Evolutionary conservation across 805 yeast genomes (phyloP).

Genomic region (Maudiozyma serrabonitensis): DNA sequence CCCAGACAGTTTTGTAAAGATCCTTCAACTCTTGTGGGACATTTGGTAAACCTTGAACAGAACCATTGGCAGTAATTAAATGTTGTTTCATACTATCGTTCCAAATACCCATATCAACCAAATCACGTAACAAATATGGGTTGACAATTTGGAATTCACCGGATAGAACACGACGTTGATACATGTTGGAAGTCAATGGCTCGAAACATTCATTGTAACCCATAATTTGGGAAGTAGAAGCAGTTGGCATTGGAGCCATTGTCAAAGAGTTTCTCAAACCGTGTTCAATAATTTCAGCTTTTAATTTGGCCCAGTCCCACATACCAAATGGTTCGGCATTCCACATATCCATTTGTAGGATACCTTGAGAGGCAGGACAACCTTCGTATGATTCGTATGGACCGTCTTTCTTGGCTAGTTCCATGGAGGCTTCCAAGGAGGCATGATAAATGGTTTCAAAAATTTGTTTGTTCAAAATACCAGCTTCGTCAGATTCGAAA

Average conservation of each 20-base stretch:
- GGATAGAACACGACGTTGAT: constrained; percentile 77
- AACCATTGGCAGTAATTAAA: constrained; percentile 69
- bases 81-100: constrained; percentile 62
- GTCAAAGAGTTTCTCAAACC: constrained; percentile 81
- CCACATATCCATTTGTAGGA: constrained; percentile 85
- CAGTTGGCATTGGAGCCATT: constrained; percentile 97
- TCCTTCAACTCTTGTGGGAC: constrained; percentile 66
- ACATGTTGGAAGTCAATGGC: constrained; percentile 86
- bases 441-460: constrained; percentile 96
- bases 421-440: constrained; percentile 77
- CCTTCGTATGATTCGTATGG: constrained; percentile 64
- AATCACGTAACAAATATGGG: constrained; percentile 69
- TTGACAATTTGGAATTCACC: constrained; percentile 92
- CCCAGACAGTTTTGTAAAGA: constrained; percentile 94
- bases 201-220: constrained; percentile 94
- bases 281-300: constrained; percentile 42
- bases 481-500: constrained; percentile 81
- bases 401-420: constrained; percentile 61
- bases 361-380: constrained; percentile 82
- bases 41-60: constrained; percentile 60
- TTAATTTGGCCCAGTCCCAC: constrained; percentile 76
- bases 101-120: constrained; percentile 78
- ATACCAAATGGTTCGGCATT: constrained; percentile 59
- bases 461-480: constrained; percentile 64
- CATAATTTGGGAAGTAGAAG: constrained; percentile 89